Evolutionary conservation across 768 basidiomycete genomes (phyloP).

Genomic region (Rhodotorula babjevae): DNA sequence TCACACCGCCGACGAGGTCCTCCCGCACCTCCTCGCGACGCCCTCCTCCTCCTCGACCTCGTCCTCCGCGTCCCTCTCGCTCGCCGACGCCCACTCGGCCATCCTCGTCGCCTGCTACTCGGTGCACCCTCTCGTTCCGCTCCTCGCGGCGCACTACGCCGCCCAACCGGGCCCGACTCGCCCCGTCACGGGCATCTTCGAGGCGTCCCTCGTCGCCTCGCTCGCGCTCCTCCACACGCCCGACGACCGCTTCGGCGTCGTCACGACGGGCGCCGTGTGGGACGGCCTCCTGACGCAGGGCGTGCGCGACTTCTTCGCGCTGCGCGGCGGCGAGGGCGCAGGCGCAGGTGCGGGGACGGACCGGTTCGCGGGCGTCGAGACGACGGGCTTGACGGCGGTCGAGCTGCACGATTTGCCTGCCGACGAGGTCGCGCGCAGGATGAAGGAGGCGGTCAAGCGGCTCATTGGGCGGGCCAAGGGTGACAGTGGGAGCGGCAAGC

Average conservation of each 20-base stretch:
- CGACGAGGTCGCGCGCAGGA: slow-evolving; percentile 42
- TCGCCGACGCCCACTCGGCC: slow-evolving; percentile 24
- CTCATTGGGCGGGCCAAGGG: slow-evolving; percentile 35
- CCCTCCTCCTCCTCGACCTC: background rate
- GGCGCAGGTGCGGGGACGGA: slow-evolving; percentile 1
- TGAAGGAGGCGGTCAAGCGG: slow-evolving; percentile 43
- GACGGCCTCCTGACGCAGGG: slow-evolving; percentile 44
- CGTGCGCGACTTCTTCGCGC: slow-evolving; percentile 40
- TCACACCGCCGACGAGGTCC: slow-evolving; percentile 33
- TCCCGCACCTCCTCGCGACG: slow-evolving; percentile 26
- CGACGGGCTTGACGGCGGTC: slow-evolving; percentile 47
- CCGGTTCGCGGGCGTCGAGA: slow-evolving; percentile 46
- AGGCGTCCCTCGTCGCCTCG: slow-evolving; percentile 44
- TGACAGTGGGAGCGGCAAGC: background rate
- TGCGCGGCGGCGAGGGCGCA: slow-evolving; percentile 19
- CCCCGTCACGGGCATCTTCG: slow-evolving; percentile 48
- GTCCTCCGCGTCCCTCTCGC: slow-evolving; percentile 17
- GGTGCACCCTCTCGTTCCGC: slow-evolving; percentile 47
- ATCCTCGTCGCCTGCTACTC: slow-evolving; percentile 47
- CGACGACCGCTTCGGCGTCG: slow-evolving; percentile 46
- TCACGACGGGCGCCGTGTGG: slow-evolving; percentile 50
- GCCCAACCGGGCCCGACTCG: slow-evolving; percentile 22
- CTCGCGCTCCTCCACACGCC: slow-evolving; percentile 39
- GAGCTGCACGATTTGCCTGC: slow-evolving; percentile 45
- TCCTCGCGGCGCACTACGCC: slow-evolving; percentile 20